Conservation (phyloP, 2,329 filamentous ascomycete species). For the Microcyclospora pomicola region DNA sequence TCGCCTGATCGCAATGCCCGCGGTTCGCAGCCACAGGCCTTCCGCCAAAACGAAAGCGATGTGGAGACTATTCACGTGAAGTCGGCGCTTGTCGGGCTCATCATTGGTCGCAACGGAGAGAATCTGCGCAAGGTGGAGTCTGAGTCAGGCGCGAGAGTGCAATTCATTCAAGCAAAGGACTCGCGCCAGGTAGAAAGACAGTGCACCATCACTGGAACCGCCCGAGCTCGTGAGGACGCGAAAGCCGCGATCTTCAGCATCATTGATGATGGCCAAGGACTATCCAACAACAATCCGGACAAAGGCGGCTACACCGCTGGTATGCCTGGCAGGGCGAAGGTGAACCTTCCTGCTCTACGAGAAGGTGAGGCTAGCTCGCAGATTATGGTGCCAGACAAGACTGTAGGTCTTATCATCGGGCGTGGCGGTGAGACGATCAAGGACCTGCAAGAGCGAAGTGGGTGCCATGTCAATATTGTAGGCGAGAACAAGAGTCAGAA, state of each 20-base stretch:
- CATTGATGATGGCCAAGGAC: conserved; percentile 58
- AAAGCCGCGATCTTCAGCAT: conserved; percentile 75
- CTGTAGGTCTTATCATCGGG: conserved; percentile 86
- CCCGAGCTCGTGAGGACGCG: conserved; percentile 58
- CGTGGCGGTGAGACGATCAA: conserved; percentile 85
- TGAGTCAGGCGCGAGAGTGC: conserved; percentile 70
- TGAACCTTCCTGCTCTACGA: conserved; percentile 40
- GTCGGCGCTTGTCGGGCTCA: conserved; percentile 72
- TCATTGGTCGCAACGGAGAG: conserved; percentile 82
- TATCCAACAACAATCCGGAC: conserved; percentile 15
- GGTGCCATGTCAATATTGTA: conserved; percentile 93
- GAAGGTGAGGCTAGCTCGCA: conserved; percentile 78
- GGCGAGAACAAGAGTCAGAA: conserved; percentile 88
- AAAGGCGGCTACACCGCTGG: conserved; percentile 23
- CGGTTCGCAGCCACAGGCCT: conserved; percentile 9
- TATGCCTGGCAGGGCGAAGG: conserved; percentile 23
- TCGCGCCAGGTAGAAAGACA: conserved; percentile 59
- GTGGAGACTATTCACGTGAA: conserved; percentile 80
- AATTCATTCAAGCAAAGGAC: conserved; percentile 69
- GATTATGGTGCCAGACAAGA: conserved; percentile 90
- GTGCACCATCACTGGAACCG: conserved; percentile 71
- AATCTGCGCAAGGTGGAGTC: conserved; percentile 74
- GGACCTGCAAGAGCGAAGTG: conserved; percentile 78
- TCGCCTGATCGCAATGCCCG: conserved; percentile 40
- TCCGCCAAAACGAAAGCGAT: conserved; percentile 43